Base-by-base conservation (phyloP, 345 rosid species). In the Hibiscus syriacus region DNA sequence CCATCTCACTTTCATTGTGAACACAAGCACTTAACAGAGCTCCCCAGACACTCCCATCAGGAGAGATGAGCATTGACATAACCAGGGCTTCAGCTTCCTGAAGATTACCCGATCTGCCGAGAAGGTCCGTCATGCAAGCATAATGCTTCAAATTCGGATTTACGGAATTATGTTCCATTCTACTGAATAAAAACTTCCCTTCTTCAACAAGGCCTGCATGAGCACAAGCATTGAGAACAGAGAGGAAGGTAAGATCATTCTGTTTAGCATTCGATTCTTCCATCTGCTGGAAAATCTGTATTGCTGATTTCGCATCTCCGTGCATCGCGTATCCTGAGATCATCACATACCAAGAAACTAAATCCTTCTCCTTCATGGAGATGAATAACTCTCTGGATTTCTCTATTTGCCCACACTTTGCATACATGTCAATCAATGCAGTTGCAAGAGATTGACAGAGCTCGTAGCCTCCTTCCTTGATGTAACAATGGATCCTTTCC, bases 21-120 rank as follows among this genome's bases (percentile, higher is more conserved):
- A 72, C 73, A 72, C 92, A 84, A 8, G 90, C 78, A 80, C 82
- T 80, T 72, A 89, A 69, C 34, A 86, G 46, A 43, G 85, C 76
- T 70, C 90, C 95, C 95, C 95, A 86, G 41, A 89, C 72, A 48
- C 79, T 88, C 0, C 84, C 85, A 66, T 89, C 92, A 10, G 88
- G 88, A 45, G 61, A 52, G 52, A 81, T 71, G 2, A 92, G 92
- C 92, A 86, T 82, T 4, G 85, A 81, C 78, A 76, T 55, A 29
- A 86, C 84, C 66, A 82, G 49, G 57, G 77, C 78, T 77, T 89
- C 92, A 53, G 90, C 91, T 72, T 81, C 90, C 30, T 79, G 72
- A 60, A 89, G 70, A 52, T 82, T 68, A 68, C 92, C 92, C 39
- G 90, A 83, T 81, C 87, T 78, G 53, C 90, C 83, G 23, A 89